Conservation (phyloP, 768 basidiomycete genomes). For the Amyloporia xantha region DNA sequence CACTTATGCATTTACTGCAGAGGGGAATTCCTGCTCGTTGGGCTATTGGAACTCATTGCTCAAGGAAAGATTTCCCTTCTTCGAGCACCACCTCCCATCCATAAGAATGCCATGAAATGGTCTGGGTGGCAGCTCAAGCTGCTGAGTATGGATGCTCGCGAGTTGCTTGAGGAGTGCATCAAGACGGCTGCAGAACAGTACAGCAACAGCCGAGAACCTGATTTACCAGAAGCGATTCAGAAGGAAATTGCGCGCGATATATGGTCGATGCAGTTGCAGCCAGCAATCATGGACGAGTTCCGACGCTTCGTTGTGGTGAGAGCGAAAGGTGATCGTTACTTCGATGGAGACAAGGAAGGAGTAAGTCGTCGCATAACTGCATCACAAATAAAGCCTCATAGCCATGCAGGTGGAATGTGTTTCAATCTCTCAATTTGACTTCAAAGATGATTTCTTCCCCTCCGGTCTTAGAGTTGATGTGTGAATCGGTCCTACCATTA, state of each 20-base stretch:
- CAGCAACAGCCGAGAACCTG: conserved; percentile 26
- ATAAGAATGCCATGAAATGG: conserved; percentile 29
- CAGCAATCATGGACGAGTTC: conserved; percentile 51
- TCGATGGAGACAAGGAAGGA: conserved; percentile 30
- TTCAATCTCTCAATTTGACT: conserved; percentile 39
- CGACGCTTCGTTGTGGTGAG: conserved; percentile 61
- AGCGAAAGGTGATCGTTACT: conserved; percentile 21
- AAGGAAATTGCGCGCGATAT: conserved; percentile 44
- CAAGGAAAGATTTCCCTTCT: conserved; percentile 51
- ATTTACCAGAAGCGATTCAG: conserved; percentile 35
- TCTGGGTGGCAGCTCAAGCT: conserved; percentile 27
- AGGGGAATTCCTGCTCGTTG: conserved; percentile 32
- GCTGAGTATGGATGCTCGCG: conserved; percentile 25
- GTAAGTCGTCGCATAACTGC: conserved; percentile 32
- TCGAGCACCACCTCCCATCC: conserved; percentile 38
- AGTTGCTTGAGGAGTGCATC: conserved; percentile 39
- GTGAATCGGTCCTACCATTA: no score
- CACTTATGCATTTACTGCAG: conserved; percentile 20
- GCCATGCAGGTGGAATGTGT: conserved; percentile 48
- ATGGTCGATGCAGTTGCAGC: conserved; percentile 51
- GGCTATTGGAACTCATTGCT: conserved; percentile 43
- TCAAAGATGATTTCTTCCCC: conserved; percentile 50
- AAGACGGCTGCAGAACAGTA: conserved; percentile 33
- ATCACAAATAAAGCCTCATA: neutral
- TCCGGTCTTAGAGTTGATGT: no score